These are phyloP conservation scores for Eimeria zaria DNA, from an alignment of 169 alveolate genomes.

Conservation along the genomic window DNA sequence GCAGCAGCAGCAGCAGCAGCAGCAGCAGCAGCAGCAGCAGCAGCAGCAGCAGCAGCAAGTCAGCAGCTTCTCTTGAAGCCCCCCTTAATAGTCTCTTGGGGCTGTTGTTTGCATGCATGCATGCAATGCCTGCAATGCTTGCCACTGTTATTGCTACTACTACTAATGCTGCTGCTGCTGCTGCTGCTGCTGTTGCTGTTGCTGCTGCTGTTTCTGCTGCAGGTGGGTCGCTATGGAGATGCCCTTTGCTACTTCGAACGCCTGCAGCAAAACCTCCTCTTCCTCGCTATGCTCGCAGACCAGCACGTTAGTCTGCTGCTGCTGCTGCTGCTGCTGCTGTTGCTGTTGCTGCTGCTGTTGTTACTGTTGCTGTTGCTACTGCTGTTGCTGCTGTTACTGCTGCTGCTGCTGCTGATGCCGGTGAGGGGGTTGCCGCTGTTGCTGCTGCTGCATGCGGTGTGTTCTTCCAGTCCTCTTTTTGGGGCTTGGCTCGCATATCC, in stretches of 20 bases:
- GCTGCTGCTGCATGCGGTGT: conserved; percentile 5
- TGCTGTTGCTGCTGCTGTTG: neutral
- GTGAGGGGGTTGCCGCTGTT: neutral
- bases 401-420: neutral
- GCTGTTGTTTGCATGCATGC: neutral
- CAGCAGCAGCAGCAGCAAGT: neutral
- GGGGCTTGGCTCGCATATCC: neutral
- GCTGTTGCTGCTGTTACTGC: neutral
- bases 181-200: conserved; percentile 17
- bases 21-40: neutral
- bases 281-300: conserved; percentile 82
- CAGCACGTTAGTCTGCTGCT: conserved; percentile 66
- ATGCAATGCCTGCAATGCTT: neutral
- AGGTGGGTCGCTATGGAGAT: conserved; percentile 78
- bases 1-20: neutral
- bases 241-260: conserved; percentile 83
- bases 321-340: conserved; percentile 14
- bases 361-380: neutral
- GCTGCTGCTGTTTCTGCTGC: neutral
- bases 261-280: conserved; percentile 79
- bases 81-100: too few relatives aligned
- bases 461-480: neutral
- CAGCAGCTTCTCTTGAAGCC: too few relatives aligned
- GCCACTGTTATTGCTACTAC: neutral
- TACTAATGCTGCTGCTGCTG: neutral